Evolutionary conservation across 257 asterid genomes (phyloP), one percentile per base, ranked within the genome.

Genomic region (Jacaranda copaia): DNA sequence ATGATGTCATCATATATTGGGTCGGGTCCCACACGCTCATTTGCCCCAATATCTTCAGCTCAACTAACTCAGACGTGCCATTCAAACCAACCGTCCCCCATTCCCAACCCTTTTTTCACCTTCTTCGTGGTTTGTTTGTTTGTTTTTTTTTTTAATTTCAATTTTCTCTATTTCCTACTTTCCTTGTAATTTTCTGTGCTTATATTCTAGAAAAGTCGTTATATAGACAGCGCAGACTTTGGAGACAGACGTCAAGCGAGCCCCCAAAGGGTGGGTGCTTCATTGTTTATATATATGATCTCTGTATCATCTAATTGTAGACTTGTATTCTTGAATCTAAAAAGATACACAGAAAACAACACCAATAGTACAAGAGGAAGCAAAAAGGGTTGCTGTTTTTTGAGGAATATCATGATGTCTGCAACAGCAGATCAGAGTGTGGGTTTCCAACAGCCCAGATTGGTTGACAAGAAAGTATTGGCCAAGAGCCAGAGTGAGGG

Each of bases 401-500:
- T 64, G 15, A 81, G 80, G 55, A 81, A 74, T 4, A 83, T 39
- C 72, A 90, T 89, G 69, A 90, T 89, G 96, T 88, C 96, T 82
- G 81, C 15, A 43, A 67, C 85, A 43, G 83, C 85, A 43, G 83
- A 77, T 80, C 85, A 85, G 52, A 57, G 48, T 58, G 39, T 72
- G 55, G 84, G 83, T 74, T 89, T 90, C 77, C 72, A 84, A 57
- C 86, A 72, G 36, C 96, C 98, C 6, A 91, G 98, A 84, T 81
- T 90, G 85, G 93, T 91, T 6, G 87, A 76, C 46, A 91, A 85
- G 84, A 88, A 87, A 81, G 68, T 95, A 3, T 65, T 90, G 85
- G 89, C 97, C 77, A 88, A 81, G 80, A 68, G 89, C 20, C 98
- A 95, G 82, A 75, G 90, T 15, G 98, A 93, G 80, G 97, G 98